These are phyloP conservation scores for Scheffersomyces coipomensis DNA, from an alignment of 805 yeast genomes.

Conservation along the genomic window DNA sequence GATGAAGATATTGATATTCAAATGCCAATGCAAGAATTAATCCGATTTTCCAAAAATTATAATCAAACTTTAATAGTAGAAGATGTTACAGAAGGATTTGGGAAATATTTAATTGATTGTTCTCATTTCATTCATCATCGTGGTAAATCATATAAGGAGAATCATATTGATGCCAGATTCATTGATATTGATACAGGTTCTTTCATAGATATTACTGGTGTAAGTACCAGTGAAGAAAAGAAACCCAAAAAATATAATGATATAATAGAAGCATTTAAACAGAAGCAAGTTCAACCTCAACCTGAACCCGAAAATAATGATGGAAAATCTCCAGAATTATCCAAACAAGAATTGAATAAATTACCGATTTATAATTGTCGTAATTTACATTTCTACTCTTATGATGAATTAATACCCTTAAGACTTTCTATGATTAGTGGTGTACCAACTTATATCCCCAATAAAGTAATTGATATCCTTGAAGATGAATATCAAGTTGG, in stretches of 20 bases:
- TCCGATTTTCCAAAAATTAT: conserved; percentile 22
- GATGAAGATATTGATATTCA: conserved; percentile 32
- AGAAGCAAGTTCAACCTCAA: no score
- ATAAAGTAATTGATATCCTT: conserved; percentile 20
- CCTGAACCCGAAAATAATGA: no score
- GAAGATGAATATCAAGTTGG: conserved; percentile 22
- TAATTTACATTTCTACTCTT: conserved; percentile 55
- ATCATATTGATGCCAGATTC: conserved; percentile 46
- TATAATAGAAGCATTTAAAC: conserved; percentile 3
- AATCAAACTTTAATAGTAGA: conserved; percentile 30
- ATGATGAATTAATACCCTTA: conserved; percentile 55
- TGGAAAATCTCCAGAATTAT: no score
- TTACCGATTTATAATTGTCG: conserved; percentile 46
- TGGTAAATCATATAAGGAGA: conserved; percentile 21
- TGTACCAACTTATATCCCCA: conserved; percentile 29
- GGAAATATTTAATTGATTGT: conserved; percentile 28
- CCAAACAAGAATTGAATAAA: conserved; percentile 14
- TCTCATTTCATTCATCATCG: conserved; percentile 31
- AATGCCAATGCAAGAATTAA: conserved; percentile 27
- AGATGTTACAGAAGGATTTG: conserved; percentile 25
- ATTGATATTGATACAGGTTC: conserved; percentile 60
- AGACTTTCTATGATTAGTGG: conserved; percentile 56
- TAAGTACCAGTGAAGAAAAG: conserved; percentile 21
- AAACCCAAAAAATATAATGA: conserved; percentile 6
- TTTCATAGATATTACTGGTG: conserved; percentile 62